Evolutionary conservation across 768 basidiomycete species (phyloP).

Genomic region (Tricholoma furcatifolium): DNA sequence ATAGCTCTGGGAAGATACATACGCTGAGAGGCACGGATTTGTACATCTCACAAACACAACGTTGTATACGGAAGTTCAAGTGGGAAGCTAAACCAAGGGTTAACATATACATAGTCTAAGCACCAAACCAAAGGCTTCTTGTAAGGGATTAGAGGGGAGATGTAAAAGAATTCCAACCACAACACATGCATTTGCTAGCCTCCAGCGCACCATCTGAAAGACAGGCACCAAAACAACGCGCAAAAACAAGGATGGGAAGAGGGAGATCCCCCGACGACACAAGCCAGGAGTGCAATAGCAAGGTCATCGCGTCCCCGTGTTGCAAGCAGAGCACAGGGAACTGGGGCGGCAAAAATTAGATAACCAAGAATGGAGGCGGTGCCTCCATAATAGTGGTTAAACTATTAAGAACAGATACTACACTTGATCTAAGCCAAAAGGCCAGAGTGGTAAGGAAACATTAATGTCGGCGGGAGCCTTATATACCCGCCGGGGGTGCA

Average conservation of each 20-base stretch:
- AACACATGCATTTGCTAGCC: conserved; percentile 14
- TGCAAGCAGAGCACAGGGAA: conserved; percentile 58
- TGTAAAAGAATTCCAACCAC: no score
- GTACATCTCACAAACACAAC: no score
- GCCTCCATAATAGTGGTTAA: conserved; percentile 65
- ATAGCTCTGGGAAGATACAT: no score
- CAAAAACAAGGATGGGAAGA: conserved; percentile 15
- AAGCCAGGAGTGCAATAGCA: conserved; percentile 56
- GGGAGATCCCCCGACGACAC: conserved; percentile 61
- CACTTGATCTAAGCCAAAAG: conserved; percentile 97
- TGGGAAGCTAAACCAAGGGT: no score
- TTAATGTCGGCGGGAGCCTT: background rate
- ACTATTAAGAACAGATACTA: conserved; percentile 95
- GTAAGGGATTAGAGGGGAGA: no score
- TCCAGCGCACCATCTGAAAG: conserved; percentile 7
- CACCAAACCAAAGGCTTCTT: background rate
- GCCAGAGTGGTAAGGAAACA: conserved; percentile 77
- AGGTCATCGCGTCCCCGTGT: conserved; percentile 54
- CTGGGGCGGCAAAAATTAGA: conserved; percentile 57
- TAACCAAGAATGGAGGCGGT: conserved; percentile 54
- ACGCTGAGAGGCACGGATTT: no score
- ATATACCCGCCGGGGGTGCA: conserved; percentile 8
- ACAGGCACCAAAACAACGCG: conserved; percentile 4
- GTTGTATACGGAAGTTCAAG: no score
- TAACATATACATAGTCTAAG: background rate